A percentile compares a stretch with the other conserved stretches of the same genome.
These are phyloP conservation scores for Ophiostoma quercus DNA, from an alignment of 2,329 filamentous ascomycete species.

Conservation along the genomic window DNA sequence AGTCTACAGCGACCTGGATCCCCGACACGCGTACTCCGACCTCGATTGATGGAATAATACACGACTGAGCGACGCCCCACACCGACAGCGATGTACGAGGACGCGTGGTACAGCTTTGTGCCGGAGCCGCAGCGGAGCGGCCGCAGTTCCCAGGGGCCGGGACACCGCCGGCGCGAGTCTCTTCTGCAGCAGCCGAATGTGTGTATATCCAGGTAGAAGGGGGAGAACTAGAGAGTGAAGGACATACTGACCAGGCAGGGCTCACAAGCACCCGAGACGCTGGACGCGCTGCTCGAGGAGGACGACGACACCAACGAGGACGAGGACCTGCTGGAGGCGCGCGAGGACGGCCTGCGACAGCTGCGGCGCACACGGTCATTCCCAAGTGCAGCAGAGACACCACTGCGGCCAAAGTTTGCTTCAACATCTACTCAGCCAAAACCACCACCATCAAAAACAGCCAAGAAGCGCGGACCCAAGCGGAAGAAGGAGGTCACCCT, in stretches of 20 bases:
- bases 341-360: conserved; percentile 53
- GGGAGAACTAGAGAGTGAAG: not conserved
- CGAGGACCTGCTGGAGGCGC: conserved; percentile 37
- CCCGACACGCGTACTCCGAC: not conserved
- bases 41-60: conserved; percentile 5
- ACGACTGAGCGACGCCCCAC: not conserved
- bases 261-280: conserved; percentile 47
- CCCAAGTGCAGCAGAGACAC: conserved; percentile 62
- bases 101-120: conserved; percentile 77
- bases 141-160: conserved; percentile 40
- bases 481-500: conserved; percentile 39
- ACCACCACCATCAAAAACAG: not conserved
- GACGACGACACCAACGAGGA: conserved; percentile 43
- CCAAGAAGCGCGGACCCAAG: not conserved
- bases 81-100: conserved; percentile 61
- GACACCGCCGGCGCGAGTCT: conserved; percentile 63
- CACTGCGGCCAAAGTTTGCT: conserved; percentile 47
- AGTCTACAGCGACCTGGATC: not conserved
- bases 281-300: conserved; percentile 56
- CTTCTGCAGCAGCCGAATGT: conserved; percentile 64
- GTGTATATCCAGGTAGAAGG: conserved; percentile 29
- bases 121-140: conserved; percentile 54
- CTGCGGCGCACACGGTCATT: conserved; percentile 68
- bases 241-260: not conserved
- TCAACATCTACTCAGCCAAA: not conserved